These are phyloP conservation scores for Ampelomyces quisqualis DNA, from an alignment of 2,329 filamentous ascomycete species.

Conservation along the genomic window DNA sequence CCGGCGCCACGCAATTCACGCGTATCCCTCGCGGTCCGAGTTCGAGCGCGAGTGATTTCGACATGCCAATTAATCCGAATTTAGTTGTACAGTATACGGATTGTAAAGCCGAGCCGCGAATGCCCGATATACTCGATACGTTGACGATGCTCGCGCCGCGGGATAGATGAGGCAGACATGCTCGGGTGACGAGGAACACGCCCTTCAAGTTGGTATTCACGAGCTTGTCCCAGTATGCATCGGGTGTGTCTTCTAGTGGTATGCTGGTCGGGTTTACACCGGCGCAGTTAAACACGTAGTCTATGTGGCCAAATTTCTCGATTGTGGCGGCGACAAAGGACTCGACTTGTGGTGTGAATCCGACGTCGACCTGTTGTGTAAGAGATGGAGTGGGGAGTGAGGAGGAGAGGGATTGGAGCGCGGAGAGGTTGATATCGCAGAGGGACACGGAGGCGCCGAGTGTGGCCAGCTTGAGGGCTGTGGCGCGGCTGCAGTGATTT, in stretches of 20 bases:
- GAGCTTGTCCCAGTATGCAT: conserved; percentile 52
- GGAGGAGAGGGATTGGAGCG: conserved; percentile 44
- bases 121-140: conserved; percentile 28
- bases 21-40: conserved; percentile 34
- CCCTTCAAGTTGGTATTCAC: conserved; percentile 51
- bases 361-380: conserved; percentile 49
- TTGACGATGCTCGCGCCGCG: conserved; percentile 31
- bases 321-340: conserved; percentile 44
- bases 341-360: conserved; percentile 47
- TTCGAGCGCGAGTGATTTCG: conserved; percentile 37
- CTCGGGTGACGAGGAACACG: conserved; percentile 49
- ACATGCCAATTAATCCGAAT: conserved; percentile 39
- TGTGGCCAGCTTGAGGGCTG: conserved; percentile 50
- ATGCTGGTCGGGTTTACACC: conserved; percentile 52
- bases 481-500: conserved; percentile 43
- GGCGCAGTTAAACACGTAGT: conserved; percentile 51
- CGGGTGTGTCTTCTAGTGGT: conserved; percentile 44
- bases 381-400: conserved; percentile 33
- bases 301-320: conserved; percentile 38
- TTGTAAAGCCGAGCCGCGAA: conserved; percentile 29
- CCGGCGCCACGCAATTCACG: conserved; percentile 38
- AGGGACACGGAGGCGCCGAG: conserved; percentile 45
- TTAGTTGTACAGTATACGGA: conserved; percentile 41
- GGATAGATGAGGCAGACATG: conserved; percentile 42
- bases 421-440: conserved; percentile 43